phyloP scores from a whole-genome alignment of 2,329 filamentous ascomycete species.

The Fusarium heterosporum region DNA sequence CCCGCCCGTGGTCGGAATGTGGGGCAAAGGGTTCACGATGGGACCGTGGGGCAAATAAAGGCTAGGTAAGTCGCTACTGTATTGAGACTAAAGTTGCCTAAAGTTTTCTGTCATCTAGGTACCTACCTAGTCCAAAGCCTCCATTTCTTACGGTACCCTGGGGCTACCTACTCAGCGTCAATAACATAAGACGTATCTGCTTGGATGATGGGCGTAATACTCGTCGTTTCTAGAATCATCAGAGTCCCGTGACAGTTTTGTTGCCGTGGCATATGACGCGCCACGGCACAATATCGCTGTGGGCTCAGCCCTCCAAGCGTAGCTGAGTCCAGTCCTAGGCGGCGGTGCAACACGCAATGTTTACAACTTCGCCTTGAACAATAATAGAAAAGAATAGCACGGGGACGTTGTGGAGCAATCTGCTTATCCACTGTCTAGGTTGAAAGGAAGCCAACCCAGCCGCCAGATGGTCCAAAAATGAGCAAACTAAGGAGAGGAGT shows the following conservation, averaged over 20 bases:
- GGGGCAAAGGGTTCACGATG: conserved; percentile 14
- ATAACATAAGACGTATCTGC: background rate
- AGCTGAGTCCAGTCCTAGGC: conserved; percentile 9
- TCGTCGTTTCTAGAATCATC: conserved; percentile 1
- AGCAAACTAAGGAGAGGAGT: background rate
- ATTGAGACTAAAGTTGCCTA: too few species aligned
- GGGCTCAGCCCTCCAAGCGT: conserved; percentile 25
- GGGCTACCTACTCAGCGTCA: background rate
- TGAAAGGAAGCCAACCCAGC: too few species aligned
- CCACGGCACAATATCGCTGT: conserved; percentile 8
- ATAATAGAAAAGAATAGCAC: conserved; percentile 3
- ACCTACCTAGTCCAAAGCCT: too few species aligned
- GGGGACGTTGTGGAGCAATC: background rate
- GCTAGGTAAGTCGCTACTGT: too few species aligned
- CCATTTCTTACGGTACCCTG: too few species aligned
- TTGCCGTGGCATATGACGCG: conserved; percentile 1
- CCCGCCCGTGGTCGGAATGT: conserved; percentile 24
- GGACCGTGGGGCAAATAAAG: too few species aligned
- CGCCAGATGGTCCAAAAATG: background rate
- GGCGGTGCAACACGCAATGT: conserved; percentile 28
- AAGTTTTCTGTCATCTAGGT: too few species aligned
- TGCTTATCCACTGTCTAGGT: background rate
- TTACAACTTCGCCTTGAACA: conserved; percentile 12
- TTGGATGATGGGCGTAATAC: background rate
- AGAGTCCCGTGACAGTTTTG: conserved; percentile 11